Evolutionary conservation across 805 yeast genomes (phyloP).

Genomic region (Isabelozyma heimii): DNA sequence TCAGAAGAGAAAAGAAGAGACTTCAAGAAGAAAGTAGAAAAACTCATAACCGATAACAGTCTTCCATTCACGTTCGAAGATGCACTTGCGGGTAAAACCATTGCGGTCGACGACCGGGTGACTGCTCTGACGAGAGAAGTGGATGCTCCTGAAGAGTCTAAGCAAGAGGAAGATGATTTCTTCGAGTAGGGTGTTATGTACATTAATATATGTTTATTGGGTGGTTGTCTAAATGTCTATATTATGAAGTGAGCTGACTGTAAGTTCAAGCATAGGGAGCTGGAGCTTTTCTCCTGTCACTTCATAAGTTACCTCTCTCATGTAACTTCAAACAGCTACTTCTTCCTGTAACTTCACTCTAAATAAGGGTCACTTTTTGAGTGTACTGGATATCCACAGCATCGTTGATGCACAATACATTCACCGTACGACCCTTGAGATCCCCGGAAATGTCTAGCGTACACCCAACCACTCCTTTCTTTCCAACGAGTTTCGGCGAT

Average conservation of each 20-base stretch:
- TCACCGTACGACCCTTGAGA: slow-evolving; percentile 43
- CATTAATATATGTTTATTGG: slow-evolving; percentile 4
- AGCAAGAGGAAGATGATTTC: slow-evolving; percentile 41
- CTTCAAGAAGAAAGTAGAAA: slow-evolving; percentile 48
- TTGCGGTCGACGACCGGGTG: slow-evolving; percentile 18
- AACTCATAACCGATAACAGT: slow-evolving; percentile 49
- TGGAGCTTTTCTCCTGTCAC: no score
- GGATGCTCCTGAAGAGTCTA: slow-evolving; percentile 43
- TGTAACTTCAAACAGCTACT: no score
- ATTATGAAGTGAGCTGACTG: no score
- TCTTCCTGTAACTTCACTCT: not conserved
- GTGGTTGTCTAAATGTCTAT: not conserved
- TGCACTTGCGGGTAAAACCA: slow-evolving; percentile 37
- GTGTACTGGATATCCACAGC: slow-evolving; percentile 57
- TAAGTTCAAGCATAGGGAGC: no score
- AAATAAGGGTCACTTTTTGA: not conserved
- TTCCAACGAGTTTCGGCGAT: slow-evolving; percentile 49
- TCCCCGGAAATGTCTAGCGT: slow-evolving; percentile 50
- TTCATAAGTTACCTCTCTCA: no score
- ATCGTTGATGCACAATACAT: slow-evolving; percentile 59
- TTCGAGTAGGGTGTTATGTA: slow-evolving; percentile 28
- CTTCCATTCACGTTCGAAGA: slow-evolving; percentile 54
- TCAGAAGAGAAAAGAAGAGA: slow-evolving; percentile 45
- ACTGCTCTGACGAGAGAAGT: slow-evolving; percentile 25
- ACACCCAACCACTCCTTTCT: slow-evolving; percentile 40